Percentiles rank a stretch among this genome's conserved stretches.
Conservation (phyloP, 495 filamentous ascomycete species). For the Umbilicaria muhlenbergii region DNA sequence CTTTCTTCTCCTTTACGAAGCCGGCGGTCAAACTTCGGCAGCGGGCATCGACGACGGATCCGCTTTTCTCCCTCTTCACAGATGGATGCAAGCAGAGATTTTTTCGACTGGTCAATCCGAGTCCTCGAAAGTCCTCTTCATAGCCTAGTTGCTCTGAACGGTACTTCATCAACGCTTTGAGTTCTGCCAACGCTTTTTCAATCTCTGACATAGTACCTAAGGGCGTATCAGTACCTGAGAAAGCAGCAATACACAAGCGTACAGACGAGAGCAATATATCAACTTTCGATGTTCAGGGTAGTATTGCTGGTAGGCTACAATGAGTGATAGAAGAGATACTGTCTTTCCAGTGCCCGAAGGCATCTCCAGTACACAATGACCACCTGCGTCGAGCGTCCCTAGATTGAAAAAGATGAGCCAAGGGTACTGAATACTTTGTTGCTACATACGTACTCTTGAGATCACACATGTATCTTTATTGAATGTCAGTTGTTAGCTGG, state of each 20-base stretch:
- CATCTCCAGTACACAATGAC: constrained; percentile 99
- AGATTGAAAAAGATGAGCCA: constrained; percentile 1
- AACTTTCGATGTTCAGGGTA: constrained; percentile 84
- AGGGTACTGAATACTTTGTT: not conserved
- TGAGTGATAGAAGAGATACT: constrained; percentile 84
- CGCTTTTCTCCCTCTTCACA: constrained; percentile 90
- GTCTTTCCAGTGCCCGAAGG: constrained; percentile 99
- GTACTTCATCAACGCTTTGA: constrained; percentile 90
- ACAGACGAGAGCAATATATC: constrained; percentile 89
- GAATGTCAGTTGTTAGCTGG: constrained; percentile 1
- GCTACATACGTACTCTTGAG: constrained; percentile 52
- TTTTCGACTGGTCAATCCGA: constrained; percentile 90
- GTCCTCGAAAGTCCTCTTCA: constrained; percentile 80
- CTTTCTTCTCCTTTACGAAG: constrained; percentile 94
- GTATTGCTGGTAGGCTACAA: constrained; percentile 88
- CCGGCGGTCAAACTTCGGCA: constrained; percentile 92
- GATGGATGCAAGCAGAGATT: constrained; percentile 94
- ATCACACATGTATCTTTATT: constrained; percentile 80
- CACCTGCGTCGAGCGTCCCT: constrained; percentile 82
- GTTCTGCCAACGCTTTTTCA: constrained; percentile 87
- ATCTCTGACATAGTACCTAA: constrained; percentile 75
- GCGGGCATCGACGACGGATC: constrained; percentile 79
- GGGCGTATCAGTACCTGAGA: constrained; percentile 16
- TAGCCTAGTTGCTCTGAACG: constrained; percentile 70
- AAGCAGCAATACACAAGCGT: not conserved